Evolutionary conservation across 495 filamentous ascomycete species (phyloP), one percentile per base, ranked within the genome.

Genomic region (Aspergillus campestris): DNA sequence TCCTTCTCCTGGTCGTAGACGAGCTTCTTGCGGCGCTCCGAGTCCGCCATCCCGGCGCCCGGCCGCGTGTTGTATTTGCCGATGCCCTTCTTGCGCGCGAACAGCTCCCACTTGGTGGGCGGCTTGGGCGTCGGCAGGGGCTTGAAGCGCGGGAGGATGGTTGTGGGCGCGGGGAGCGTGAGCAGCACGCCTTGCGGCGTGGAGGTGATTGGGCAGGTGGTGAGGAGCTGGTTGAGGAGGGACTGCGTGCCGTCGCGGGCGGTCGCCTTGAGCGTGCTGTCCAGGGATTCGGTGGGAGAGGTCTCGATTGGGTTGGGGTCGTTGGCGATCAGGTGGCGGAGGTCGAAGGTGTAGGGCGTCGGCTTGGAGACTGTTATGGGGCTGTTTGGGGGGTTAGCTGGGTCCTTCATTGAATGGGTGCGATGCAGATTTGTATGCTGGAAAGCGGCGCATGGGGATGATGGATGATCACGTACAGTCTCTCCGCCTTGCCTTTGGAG

Each of bases 21-120:
- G 54, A 84, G 70, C 62, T 94, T 89, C 61, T 80, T 81, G 73
- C 88, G 89, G 50, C 82, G 73, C 68, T 84, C 72, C 56, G 71
- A 75, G 41, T 71, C 71, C 8, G 58, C 61, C 34, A 71, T 49
- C 1, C 64, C 61, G 7, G 59, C 65, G 11, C 70, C 70, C 34
- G 70, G 62, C 48, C 62, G 63, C 42, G 42, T 59, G 53, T 47
- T 72, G 58, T 46, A 74, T 50, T 70, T 74, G 47, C 70, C 80
- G 61, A 98, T 96, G 28, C 92, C 94, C 69, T 95, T 92, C 77
- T 91, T 94, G 69, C 80, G 82, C 13, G 92, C 92, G 69, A 98
- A 98, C 39, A 82, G 78, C 62, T 92, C 81, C 92, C 92, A 98
- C 61, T 87, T 94, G 38, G 92, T 96, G 44, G 81, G 82, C 18